Conservation (phyloP, 2,329 filamentous ascomycete species). For the Madurella mycetomatis region DNA sequence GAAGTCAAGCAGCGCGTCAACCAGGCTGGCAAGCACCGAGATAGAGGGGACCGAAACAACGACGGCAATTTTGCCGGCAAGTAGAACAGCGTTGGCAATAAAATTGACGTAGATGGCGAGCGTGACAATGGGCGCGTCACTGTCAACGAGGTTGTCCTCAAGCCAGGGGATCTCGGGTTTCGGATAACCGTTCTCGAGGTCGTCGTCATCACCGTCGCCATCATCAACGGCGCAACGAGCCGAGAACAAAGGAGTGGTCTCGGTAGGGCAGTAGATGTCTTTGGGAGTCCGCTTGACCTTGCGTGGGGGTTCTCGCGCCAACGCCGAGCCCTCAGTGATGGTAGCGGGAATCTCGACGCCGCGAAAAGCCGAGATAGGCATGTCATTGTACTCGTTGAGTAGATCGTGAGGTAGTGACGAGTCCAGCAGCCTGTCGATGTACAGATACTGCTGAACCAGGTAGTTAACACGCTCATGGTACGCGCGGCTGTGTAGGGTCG, state of each 20-base stretch:
- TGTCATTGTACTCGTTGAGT: constrained; percentile 79
- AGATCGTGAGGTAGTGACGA: constrained; percentile 89
- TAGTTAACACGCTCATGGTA: constrained; percentile 91
- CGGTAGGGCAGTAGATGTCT: constrained; percentile 75
- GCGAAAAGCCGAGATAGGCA: constrained; percentile 51
- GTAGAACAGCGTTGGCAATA: constrained; percentile 68
- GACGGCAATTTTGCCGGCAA: constrained; percentile 72
- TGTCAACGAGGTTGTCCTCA: constrained; percentile 68
- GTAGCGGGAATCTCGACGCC: constrained; percentile 63
- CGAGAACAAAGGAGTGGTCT: constrained; percentile 61
- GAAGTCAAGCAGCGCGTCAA: constrained; percentile 77
- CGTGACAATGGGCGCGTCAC: constrained; percentile 70
- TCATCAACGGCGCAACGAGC: constrained; percentile 39
- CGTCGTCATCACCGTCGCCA: constrained; percentile 43
- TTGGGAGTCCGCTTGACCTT: constrained; percentile 76
- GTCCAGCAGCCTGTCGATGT: constrained; percentile 86
- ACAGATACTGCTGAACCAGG: constrained; percentile 85
- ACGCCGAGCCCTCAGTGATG: constrained; percentile 59
- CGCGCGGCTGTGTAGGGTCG: constrained; percentile 48
- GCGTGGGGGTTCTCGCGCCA: constrained; percentile 34
- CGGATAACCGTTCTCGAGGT: constrained; percentile 38
- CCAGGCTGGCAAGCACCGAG: constrained; percentile 73
- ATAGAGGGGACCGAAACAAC: constrained; percentile 75
- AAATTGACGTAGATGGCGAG: constrained; percentile 86
- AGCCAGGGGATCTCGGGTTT: constrained; percentile 63